Percentiles rank a stretch among this genome's conserved stretches.
These are phyloP conservation scores for Pseudogymnoascus sp. DNA, from an alignment of 2,329 filamentous ascomycete genomes.

Conservation along the genomic window DNA sequence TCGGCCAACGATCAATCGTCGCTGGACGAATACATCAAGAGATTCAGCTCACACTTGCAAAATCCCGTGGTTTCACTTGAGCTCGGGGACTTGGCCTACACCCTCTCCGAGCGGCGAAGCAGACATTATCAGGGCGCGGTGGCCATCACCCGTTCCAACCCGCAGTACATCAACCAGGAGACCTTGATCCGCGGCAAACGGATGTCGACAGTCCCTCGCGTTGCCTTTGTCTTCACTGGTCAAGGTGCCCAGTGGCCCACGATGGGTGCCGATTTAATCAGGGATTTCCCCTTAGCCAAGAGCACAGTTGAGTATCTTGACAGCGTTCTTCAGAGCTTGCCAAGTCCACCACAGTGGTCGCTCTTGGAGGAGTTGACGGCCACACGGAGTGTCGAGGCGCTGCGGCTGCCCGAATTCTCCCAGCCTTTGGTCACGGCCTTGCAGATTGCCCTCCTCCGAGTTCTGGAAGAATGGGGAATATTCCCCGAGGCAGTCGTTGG, in stretches of 20 bases:
- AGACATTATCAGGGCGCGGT: constrained; percentile 4
- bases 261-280: constrained; percentile 20
- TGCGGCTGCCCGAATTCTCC: constrained; percentile 36
- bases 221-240: constrained; percentile 19
- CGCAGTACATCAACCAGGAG: neutral
- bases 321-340: neutral
- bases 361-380: neutral
- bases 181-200: neutral
- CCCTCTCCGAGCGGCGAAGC: constrained; percentile 11
- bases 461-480: constrained; percentile 37
- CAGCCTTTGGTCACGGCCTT: constrained; percentile 41
- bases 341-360: neutral
- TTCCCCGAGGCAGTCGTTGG: constrained; percentile 34
- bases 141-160: constrained; percentile 9
- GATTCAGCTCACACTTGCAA: constrained; percentile 19
- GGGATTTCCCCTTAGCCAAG: neutral
- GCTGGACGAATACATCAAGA: constrained; percentile 21
- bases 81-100: constrained; percentile 13
- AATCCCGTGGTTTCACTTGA: constrained; percentile 13
- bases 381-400: constrained; percentile 28
- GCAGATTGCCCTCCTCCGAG: constrained; percentile 38
- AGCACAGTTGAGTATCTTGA: neutral
- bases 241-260: constrained; percentile 23
- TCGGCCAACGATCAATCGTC: constrained; percentile 22
- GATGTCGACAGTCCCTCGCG: neutral